Evolutionary conservation across 108 stramenopile genomes (phyloP), one percentile per base, ranked within the genome.

Genomic region (Skeletonema marinoi): DNA sequence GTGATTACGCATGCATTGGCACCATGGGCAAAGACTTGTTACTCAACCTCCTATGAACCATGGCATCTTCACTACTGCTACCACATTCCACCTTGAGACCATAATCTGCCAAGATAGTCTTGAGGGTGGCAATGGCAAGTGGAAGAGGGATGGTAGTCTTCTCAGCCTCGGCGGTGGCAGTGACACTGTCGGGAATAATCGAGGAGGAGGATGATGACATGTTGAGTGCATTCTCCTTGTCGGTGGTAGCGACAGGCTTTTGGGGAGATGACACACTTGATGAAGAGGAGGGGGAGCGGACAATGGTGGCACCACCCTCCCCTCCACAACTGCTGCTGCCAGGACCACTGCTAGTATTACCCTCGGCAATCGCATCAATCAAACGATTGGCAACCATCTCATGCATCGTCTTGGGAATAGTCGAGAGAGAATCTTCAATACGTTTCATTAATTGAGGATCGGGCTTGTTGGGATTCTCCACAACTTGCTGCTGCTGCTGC

Each of bases 311-410:
- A 41, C n/a, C n/a, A n/a, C 29, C 21, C 33, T 41, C 12, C 12
- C 21, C 32, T 48, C 35, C 3, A 39, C 71, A 32, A 41, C 25
- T n/a, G 39, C 39, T 46, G 33, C 51, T 33, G 19, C 66, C n/a
- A 25, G 13, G 17, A 38, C 31, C 0, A 4, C 65, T 46, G 36
- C 38, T n/a, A 19, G 16, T 66, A 79, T 83, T 54, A 48, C 88
- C 60, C 75, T 85, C 77, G 80, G 72, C 33, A 62, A 95, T 93
- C 16, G 91, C 83, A 48, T 82, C 75, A 64, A 95, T 88, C 32
- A 95, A 71, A 33, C 92, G 89, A 66, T 92, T 83, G 21, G 92
- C 89, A 65, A 95, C 87, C 76, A 91, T 75, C 71, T 92, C 91
- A 68, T 95, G 94, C 60, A 95, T 85, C 0, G 90, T 88, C 58